phyloP scores from a whole-genome alignment of 164 flowering plant species.

The Vitis labrusca region DNA sequence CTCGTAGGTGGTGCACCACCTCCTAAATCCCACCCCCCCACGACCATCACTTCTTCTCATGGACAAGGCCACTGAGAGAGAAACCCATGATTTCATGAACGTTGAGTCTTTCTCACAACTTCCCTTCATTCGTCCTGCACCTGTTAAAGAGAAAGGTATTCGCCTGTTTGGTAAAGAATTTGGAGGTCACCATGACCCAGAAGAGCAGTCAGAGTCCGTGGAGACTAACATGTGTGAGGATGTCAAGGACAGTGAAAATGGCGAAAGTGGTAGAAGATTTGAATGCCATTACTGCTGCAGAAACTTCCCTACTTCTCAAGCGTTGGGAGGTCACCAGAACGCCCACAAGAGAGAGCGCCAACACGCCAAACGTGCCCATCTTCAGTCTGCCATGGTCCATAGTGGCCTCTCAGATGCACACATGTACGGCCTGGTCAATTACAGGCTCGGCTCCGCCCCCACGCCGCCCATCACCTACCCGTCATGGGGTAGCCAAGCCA shows the following conservation, averaged over 20 bases:
- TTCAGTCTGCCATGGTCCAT: constrained; percentile 71
- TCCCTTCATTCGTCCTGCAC: constrained; percentile 79
- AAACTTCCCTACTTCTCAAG: constrained; percentile 93
- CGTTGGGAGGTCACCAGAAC: constrained; percentile 94
- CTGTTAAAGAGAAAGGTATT: constrained; percentile 56
- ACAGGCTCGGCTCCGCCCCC: constrained; percentile 24
- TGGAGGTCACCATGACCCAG: constrained; percentile 17
- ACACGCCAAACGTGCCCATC: constrained; percentile 80
- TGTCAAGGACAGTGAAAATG: constrained; percentile 11
- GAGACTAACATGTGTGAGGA: constrained; percentile 23
- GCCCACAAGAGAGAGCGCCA: constrained; percentile 94
- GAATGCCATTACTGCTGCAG: constrained; percentile 93
- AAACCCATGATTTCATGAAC: constrained; percentile 90
- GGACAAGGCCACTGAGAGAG: constrained; percentile 54
- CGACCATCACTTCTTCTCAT: constrained; percentile 16
- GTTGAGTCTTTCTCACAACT: constrained; percentile 94
- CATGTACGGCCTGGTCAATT: constrained; percentile 53
- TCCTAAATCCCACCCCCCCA: not conserved
- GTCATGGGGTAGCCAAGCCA: constrained; percentile 24
- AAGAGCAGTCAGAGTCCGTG: constrained; percentile 26
- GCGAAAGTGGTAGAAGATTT: constrained; percentile 47
- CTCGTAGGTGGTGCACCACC: not conserved
- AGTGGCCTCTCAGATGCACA: constrained; percentile 38
- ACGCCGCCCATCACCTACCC: constrained; percentile 24
- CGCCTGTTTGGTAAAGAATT: constrained; percentile 90